Base-by-base conservation (phyloP, 805 yeast species). In the Zygotorulaspora florentina region DNA sequence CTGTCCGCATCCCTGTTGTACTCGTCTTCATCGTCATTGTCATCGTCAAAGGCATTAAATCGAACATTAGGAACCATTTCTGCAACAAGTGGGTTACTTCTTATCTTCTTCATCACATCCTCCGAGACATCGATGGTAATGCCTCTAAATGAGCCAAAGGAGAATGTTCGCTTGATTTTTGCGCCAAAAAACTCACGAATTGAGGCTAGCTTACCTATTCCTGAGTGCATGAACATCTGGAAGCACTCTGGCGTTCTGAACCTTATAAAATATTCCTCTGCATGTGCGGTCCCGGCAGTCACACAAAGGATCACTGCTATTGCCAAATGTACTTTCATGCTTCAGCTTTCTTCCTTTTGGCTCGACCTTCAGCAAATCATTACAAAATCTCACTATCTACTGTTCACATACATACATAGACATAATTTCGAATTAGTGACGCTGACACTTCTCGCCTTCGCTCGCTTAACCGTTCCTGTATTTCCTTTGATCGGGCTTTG, bases 101-200 rank as follows among this genome's bases (percentile, higher is more conserved):
- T 70, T 48, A 83, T 71, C 54, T 74, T 68, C 8, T 70, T 72
- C 30, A 78, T 55, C 1, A 74, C 68, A 9, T 69, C 77, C 23
- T 65, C 61, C 9, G 81, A 69, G 59, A 83, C 78, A 44, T 73
- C 74, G 1, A 89, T 88, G 0, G 83, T 73, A 50, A 88, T 77
- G 0, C 85, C 95, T 52, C 76, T 79, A 58, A 86, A 84, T 17
- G 72, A 73, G 1, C 95, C 95, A 57, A 87, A 79, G 0, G 85
- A 73, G 53, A 80, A 80, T 10, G 76, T 69, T 45, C 74, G 72
- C 10, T 72, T 68, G 23, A 86, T 61, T 34, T 56, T 74, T 63
- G 31, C 73, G 68, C 50, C 77, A 61, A 42, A 75, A 65, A 56
- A 79, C 75, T 75, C 67, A 28, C 67, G 57, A 8, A 64, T 43